A percentile compares a stretch with the other conserved stretches of the same genome.
Evolutionary conservation across 2,329 filamentous ascomycete genomes (phyloP).

Genomic region (Fusarium oxysporum): DNA sequence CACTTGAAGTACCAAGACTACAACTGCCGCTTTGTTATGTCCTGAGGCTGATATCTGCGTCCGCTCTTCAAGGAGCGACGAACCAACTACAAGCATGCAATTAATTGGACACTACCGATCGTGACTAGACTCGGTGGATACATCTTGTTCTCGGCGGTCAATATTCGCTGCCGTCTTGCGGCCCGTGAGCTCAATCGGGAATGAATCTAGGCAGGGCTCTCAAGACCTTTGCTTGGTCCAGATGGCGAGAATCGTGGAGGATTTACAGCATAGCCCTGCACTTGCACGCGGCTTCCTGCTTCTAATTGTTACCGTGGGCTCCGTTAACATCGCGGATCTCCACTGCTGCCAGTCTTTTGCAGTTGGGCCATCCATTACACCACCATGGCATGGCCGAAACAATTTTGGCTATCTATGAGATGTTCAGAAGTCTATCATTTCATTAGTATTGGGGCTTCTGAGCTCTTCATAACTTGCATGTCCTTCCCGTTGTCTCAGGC

Average conservation of each 20-base stretch:
- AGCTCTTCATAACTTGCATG: conserved; percentile 52
- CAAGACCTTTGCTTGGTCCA: conserved; percentile 45
- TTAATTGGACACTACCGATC: conserved; percentile 12
- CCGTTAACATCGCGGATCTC: conserved; percentile 28
- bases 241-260: conserved; percentile 41
- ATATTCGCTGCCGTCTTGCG: conserved; percentile 34
- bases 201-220: conserved; percentile 28
- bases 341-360: conserved; percentile 21
- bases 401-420: conserved; percentile 23
- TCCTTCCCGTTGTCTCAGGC: conserved; percentile 57
- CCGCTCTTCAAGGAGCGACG: conserved; percentile 9
- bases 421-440: conserved; percentile 28
- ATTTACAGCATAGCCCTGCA: conserved; percentile 42
- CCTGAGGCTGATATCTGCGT: conserved; percentile 26
- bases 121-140: conserved; percentile 29
- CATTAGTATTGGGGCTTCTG: conserved; percentile 46
- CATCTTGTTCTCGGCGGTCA: conserved; percentile 22
- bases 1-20: conserved; percentile 31
- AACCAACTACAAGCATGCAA: conserved; percentile 8
- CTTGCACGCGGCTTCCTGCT: conserved; percentile 48
- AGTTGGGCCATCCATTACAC: conserved; percentile 27
- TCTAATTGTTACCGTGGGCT: conserved; percentile 40
- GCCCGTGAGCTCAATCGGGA: conserved; percentile 37
- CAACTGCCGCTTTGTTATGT: conserved; percentile 25
- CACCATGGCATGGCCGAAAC: conserved; percentile 27